Conservation (phyloP, 2,329 filamentous ascomycete genomes). For the Didymella pomorum region DNA sequence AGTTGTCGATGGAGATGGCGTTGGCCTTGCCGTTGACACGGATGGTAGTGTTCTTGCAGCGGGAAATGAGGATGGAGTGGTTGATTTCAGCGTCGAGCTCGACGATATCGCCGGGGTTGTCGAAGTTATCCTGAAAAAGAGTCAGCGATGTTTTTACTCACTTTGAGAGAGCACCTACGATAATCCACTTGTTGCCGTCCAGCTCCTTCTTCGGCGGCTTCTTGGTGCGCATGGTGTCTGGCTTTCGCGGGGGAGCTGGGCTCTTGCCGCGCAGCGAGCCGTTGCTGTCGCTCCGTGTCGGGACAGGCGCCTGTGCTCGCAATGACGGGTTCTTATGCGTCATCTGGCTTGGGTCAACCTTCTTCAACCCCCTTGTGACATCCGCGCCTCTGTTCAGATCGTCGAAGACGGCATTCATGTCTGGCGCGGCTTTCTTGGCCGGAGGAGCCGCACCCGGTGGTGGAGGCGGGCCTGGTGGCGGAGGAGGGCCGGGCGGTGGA, state of each 20-base stretch:
- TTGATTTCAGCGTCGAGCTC: conserved; percentile 82
- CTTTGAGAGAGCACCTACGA: conserved; percentile 61
- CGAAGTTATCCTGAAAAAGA: conserved; percentile 79
- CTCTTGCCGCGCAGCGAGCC: conserved; percentile 72
- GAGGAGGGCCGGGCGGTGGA: conserved; percentile 71
- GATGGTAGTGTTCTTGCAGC: conserved; percentile 89
- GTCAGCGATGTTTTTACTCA: too few species aligned
- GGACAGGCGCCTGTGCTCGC: conserved; percentile 74
- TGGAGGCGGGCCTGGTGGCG: conserved; percentile 60
- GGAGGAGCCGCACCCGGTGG: conserved; percentile 59
- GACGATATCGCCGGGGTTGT: conserved; percentile 75
- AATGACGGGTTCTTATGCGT: conserved; percentile 97
- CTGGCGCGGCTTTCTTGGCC: conserved; percentile 59
- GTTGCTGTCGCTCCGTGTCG: conserved; percentile 63
- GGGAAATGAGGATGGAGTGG: conserved; percentile 90
- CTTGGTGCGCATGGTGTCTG: conserved; percentile 59
- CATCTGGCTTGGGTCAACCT: conserved; percentile 95
- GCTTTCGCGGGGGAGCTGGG: conserved; percentile 78
- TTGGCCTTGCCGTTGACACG: conserved; percentile 94
- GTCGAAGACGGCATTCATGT: conserved; percentile 87
- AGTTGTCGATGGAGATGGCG: conserved; percentile 95
- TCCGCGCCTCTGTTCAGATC: conserved; percentile 87
- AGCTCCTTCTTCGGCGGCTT: conserved; percentile 59
- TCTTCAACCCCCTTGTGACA: conserved; percentile 88
- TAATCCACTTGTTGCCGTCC: conserved; percentile 84